These are phyloP conservation scores for Raddia distichophylla DNA, from an alignment of 176 grass and related monocot genomes.

Conservation along the genomic window DNA sequence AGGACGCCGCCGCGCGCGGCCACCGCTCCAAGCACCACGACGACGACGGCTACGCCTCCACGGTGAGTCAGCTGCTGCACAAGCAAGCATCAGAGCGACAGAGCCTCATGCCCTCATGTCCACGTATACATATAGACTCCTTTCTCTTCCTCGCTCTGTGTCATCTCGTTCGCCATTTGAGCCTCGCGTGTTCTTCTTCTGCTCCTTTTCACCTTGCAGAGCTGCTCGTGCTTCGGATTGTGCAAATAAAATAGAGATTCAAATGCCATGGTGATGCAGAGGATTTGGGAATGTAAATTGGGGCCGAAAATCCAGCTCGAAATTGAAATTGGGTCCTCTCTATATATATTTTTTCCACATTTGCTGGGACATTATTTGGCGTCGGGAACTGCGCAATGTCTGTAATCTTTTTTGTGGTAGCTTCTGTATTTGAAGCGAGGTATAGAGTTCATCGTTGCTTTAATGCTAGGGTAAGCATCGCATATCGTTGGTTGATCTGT, in stretches of 20 bases:
- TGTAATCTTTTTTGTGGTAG: slow-evolving; percentile 4
- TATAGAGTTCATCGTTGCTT: slow-evolving; percentile 8
- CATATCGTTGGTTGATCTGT: slow-evolving; percentile 38
- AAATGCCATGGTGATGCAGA: neutral
- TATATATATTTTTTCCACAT: neutral
- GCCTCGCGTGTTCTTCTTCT: neutral
- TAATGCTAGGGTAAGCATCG: slow-evolving; percentile 6
- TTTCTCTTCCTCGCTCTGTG: neutral
- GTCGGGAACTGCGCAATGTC: neutral
- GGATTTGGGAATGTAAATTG: slow-evolving; percentile 30
- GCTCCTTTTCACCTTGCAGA: slow-evolving; percentile 37
- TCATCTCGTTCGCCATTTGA: neutral
- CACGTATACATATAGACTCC: no score
- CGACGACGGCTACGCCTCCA: slow-evolving; percentile 49
- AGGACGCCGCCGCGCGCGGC: slow-evolving; percentile 39
- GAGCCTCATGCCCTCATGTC: neutral
- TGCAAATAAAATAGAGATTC: slow-evolving; percentile 53
- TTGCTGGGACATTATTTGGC: slow-evolving; percentile 23
- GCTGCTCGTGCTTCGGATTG: slow-evolving; percentile 77
- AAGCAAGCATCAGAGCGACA: no score
- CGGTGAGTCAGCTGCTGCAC: slow-evolving; percentile 26
- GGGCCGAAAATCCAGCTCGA: neutral
- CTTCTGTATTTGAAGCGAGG: neutral
- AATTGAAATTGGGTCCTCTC: neutral
- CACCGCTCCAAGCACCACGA: slow-evolving; percentile 35